Evolutionary conservation across 169 alveolate genomes (phyloP), one percentile per base, ranked within the genome.

Genomic region (Eimeria zaria): DNA sequence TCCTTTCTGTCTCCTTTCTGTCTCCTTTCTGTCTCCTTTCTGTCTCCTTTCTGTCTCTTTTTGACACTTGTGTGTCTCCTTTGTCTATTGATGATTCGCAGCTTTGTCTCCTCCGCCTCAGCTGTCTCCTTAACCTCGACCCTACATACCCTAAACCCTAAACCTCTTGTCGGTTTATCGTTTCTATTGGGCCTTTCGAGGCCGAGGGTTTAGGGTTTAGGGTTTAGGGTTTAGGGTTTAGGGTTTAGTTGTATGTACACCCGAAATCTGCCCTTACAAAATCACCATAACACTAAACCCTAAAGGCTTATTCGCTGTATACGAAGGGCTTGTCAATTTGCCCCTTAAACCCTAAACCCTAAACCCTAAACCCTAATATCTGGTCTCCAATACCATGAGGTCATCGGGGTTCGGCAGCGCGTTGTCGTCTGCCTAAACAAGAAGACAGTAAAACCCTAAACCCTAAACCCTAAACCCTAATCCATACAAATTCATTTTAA

Each of bases 261-360:
- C 39, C 39, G 36, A 76, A 69, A 81, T 51, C 90, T 81, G 73
- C 90, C 48, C 90, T 27, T 51, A 51, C 90, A 51, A 73, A 30
- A 81, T n/a, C 33, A 36, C n/a, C n/a, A n/a, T n/a, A 22, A 16
- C 44, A 4, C 53, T 36, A 74, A 74, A 74, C 87, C 87, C 87
- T 74, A 74, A 74, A 74, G 62, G 62, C 87, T 74, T 41, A 74
- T n/a, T n/a, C n/a, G n/a, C n/a, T n/a, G n/a, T n/a, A n/a, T n/a
- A n/a, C n/a, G n/a, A n/a, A n/a, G n/a, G n/a, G n/a, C n/a, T n/a
- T n/a, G n/a, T n/a, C n/a, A n/a, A n/a, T n/a, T n/a, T n/a, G n/a
- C n/a, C 39, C 87, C 87, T 60, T 74, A 74, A 74, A 74, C 87
- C 87, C 87, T 74, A 74, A 27, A 74, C 62, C 87, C 87, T 69